phyloP scores from a whole-genome alignment of 768 basidiomycete genomes.

The Suillus bovinus region DNA sequence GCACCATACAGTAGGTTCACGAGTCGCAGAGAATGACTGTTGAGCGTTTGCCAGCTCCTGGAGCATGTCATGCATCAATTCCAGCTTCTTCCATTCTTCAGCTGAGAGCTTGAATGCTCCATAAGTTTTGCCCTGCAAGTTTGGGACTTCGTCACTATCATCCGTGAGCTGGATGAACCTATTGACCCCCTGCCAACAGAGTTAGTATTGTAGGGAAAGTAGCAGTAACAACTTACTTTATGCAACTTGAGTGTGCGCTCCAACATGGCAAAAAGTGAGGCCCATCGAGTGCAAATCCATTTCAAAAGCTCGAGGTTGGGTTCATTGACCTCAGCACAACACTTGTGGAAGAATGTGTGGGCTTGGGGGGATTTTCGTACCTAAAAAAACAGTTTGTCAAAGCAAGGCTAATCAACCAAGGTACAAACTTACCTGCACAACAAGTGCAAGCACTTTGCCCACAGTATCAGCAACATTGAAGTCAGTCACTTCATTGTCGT shows the following conservation, averaged over 20 bases:
- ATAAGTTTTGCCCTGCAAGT: not conserved
- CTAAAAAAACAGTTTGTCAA: not conserved
- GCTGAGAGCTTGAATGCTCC: no score
- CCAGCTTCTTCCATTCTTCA: no score
- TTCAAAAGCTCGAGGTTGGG: not conserved
- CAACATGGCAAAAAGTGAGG: no score
- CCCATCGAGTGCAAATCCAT: not conserved
- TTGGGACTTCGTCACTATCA: not conserved
- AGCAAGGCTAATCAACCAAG: not conserved
- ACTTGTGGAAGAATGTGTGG: not conserved
- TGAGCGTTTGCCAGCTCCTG: no score
- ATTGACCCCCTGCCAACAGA: not conserved
- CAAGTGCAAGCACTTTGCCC: not conserved
- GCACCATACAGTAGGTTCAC: no score
- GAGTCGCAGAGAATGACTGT: no score
- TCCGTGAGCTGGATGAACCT: not conserved
- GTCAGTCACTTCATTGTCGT: no score
- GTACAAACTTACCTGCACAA: not conserved
- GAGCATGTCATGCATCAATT: no score
- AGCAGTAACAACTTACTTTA: not conserved
- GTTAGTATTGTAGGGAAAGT: not conserved
- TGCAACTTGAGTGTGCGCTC: not conserved
- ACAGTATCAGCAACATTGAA: not conserved
- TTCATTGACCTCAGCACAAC: not conserved
- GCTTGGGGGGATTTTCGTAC: not conserved